phyloP scores from a whole-genome alignment of 306 rosid species.

The Elaeagnus macrophylla region DNA sequence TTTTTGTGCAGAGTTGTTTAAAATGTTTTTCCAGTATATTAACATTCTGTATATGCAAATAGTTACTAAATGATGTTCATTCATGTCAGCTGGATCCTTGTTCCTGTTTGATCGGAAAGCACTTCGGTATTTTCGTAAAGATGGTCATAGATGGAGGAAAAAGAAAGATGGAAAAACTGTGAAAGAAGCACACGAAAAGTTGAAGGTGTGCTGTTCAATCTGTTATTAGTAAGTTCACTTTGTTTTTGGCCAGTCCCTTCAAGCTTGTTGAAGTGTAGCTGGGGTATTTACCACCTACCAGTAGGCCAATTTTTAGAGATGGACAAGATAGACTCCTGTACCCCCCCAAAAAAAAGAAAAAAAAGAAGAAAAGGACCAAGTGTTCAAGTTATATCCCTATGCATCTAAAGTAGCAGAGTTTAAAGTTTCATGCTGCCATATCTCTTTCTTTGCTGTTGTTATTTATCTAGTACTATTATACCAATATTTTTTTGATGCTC shows the following conservation, averaged over 20 bases:
- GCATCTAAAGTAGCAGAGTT: no score
- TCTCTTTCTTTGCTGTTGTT: no score
- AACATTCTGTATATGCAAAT: not conserved
- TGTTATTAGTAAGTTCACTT: slow-evolving; percentile 50
- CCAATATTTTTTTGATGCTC: slow-evolving; percentile 7
- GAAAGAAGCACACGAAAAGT: slow-evolving; percentile 80
- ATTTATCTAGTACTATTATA: no score
- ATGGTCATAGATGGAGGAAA: slow-evolving; percentile 81
- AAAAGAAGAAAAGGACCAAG: no score
- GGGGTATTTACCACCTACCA: slow-evolving; percentile 13
- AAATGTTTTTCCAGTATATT: not conserved
- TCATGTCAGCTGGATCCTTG: slow-evolving; percentile 55
- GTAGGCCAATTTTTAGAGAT: not conserved
- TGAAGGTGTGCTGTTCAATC: slow-evolving; percentile 82
- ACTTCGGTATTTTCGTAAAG: slow-evolving; percentile 68
- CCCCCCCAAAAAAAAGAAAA: no score
- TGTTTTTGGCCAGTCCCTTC: slow-evolving; percentile 19
- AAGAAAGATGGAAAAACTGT: slow-evolving; percentile 74
- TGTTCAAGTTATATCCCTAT: no score
- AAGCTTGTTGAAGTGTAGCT: slow-evolving; percentile 10
- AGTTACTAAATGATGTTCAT: slow-evolving; percentile 8
- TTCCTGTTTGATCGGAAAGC: slow-evolving; percentile 65
- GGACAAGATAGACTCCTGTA: no score
- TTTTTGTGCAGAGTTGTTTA: no score
- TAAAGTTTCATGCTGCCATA: no score